phyloP scores from a whole-genome alignment of 768 basidiomycete species.

The Termitomyces sp. region DNA sequence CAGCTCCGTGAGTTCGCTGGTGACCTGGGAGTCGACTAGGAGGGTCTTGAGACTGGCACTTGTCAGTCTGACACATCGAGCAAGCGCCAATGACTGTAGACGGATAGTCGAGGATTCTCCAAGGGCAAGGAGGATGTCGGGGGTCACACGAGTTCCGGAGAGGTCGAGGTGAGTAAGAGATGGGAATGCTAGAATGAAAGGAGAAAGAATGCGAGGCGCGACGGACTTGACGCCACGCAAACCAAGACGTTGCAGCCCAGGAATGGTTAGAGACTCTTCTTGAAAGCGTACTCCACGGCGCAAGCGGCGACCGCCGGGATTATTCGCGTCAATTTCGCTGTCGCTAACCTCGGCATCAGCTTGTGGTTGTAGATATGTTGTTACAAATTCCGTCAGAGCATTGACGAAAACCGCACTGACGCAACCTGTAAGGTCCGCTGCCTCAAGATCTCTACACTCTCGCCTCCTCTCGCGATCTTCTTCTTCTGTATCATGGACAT shows the following conservation, averaged over 20 bases:
- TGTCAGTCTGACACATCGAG: slow-evolving; percentile 80
- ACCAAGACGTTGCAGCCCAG: slow-evolving; percentile 72
- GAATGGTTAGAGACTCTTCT: slow-evolving; percentile 57
- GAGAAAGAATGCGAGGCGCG: slow-evolving; percentile 57
- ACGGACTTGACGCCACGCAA: slow-evolving; percentile 81
- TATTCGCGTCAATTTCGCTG: slow-evolving; percentile 34
- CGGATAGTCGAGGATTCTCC: slow-evolving; percentile 59
- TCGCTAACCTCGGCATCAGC: slow-evolving; percentile 35
- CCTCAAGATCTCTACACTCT: slow-evolving; percentile 76
- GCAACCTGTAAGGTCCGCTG: slow-evolving; percentile 92
- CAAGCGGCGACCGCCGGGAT: slow-evolving; percentile 23
- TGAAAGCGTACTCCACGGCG: slow-evolving; percentile 22
- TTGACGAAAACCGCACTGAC: slow-evolving; percentile 87
- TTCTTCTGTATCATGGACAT: slow-evolving; percentile 59
- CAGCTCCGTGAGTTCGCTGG: slow-evolving; percentile 63
- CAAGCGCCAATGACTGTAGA: slow-evolving; percentile 76
- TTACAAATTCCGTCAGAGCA: slow-evolving; percentile 80
- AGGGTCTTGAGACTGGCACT: slow-evolving; percentile 73
- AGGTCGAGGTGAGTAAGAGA: slow-evolving; percentile 87
- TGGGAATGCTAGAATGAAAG: slow-evolving; percentile 79
- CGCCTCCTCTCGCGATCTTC: slow-evolving; percentile 71
- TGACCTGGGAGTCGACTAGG: slow-evolving; percentile 62
- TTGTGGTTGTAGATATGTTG: slow-evolving; percentile 48
- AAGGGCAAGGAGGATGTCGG: slow-evolving; percentile 68
- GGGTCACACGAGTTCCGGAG: slow-evolving; percentile 78